A percentile compares a stretch with the other conserved stretches of the same genome.
These are phyloP conservation scores for Didymella lethalis DNA, from an alignment of 2,329 filamentous ascomycete species.

Conservation along the genomic window DNA sequence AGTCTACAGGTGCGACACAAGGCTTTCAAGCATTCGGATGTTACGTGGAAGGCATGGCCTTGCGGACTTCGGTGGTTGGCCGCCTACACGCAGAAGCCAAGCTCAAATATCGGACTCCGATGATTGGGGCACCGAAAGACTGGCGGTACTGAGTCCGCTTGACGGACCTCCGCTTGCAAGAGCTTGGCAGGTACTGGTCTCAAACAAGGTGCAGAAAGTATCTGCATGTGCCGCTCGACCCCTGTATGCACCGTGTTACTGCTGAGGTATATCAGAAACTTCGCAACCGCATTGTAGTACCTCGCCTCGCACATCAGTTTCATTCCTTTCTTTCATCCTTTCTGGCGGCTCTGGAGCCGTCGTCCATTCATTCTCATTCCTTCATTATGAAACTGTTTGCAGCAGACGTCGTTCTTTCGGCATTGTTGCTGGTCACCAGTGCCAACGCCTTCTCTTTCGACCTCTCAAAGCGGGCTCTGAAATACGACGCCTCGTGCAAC, in stretches of 20 bases:
- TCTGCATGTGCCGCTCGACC: background rate
- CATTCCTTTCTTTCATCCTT: background rate
- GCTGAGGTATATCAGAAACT: slow-evolving; percentile 6
- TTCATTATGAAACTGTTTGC: slow-evolving; percentile 18
- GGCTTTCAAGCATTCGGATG: background rate
- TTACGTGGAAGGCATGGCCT: background rate
- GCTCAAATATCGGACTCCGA: slow-evolving; percentile 6
- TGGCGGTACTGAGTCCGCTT: slow-evolving; percentile 1
- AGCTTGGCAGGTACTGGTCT: slow-evolving; percentile 12
- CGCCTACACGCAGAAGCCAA: background rate
- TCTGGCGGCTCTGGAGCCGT: slow-evolving; percentile 17
- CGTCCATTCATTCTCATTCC: slow-evolving; percentile 17
- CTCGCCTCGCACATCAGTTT: background rate
- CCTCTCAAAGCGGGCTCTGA: slow-evolving; percentile 19
- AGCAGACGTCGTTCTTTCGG: slow-evolving; percentile 3
- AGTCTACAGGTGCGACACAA: background rate
- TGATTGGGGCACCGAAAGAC: background rate
- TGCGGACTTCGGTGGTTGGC: slow-evolving; percentile 1
- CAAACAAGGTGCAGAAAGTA: background rate
- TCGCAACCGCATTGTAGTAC: background rate
- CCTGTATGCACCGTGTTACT: background rate
- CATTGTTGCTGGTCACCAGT: slow-evolving; percentile 16
- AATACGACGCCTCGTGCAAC: slow-evolving; percentile 18
- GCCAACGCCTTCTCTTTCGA: slow-evolving; percentile 13
- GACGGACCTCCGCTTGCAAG: background rate